Evolutionary conservation across 2,329 filamentous ascomycete species (phyloP).

Genomic region (Biscogniauxia mediterranea): DNA sequence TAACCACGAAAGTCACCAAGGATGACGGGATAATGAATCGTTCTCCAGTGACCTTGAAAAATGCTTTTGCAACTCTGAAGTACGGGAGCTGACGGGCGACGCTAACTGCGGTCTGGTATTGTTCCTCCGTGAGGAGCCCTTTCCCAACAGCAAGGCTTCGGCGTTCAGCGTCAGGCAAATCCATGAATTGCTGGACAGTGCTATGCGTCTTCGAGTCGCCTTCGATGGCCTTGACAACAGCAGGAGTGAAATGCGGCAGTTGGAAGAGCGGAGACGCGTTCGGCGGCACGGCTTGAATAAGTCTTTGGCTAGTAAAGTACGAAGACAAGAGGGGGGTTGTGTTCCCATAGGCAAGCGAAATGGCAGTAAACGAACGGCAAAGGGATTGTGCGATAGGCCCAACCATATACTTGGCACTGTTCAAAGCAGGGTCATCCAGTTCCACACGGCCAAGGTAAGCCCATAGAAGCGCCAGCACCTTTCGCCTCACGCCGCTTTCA

Average conservation of each 20-base stretch:
- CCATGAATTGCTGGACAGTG: conserved; percentile 86
- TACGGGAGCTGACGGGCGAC: conserved; percentile 83
- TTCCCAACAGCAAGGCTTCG: conserved; percentile 68
- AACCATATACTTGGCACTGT: conserved; percentile 85
- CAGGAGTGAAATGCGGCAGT: conserved; percentile 79
- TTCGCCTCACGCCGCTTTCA: conserved; percentile 77
- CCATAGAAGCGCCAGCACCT: conserved; percentile 88
- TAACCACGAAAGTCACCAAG: conserved; percentile 90
- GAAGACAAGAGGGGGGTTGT: conserved; percentile 78
- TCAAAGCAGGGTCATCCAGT: conserved; percentile 72
- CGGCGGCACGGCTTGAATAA: conserved; percentile 87
- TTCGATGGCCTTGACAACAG: conserved; percentile 65
- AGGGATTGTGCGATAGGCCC: conserved; percentile 83
- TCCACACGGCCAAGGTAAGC: conserved; percentile 89
- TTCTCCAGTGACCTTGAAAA: conserved; percentile 98
- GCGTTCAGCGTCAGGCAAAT: conserved; percentile 71
- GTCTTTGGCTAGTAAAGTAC: conserved; percentile 77
- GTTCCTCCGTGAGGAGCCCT: conserved; percentile 67
- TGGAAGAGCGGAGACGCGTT: conserved; percentile 85
- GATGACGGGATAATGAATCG: conserved; percentile 88
- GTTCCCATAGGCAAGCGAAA: conserved; percentile 83
- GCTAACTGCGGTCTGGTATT: conserved; percentile 72
- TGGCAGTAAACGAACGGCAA: conserved; percentile 82
- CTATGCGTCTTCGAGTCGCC: conserved; percentile 73
- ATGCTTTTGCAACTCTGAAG: conserved; percentile 83